Percentiles rank a stretch among this genome's conserved stretches.
Evolutionary conservation across 441 rosid species (phyloP).

Genomic region (Bocquillonia castaneifolia): DNA sequence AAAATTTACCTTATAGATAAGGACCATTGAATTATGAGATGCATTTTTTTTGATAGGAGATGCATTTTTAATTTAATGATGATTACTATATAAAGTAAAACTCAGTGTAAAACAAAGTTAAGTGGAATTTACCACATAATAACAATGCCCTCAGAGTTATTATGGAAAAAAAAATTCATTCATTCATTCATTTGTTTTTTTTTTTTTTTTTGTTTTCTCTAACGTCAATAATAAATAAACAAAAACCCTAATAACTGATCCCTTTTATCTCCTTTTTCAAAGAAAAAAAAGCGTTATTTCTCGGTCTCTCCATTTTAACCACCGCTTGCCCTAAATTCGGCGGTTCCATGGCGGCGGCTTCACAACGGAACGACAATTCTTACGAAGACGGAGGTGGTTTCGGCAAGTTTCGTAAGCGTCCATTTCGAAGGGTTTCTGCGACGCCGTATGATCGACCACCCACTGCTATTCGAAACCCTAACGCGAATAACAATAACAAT

Average conservation of each 20-base stretch:
- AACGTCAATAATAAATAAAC: constrained; percentile 8
- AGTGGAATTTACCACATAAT: too few species aligned
- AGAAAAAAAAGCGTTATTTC: too few species aligned
- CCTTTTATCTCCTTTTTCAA: constrained; percentile 6
- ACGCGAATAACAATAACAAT: constrained; percentile 18
- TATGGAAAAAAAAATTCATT: too few species aligned
- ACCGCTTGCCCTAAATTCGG: constrained; percentile 10
- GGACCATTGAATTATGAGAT: too few species aligned
- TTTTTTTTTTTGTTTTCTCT: background rate
- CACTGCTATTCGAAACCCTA: constrained; percentile 39
- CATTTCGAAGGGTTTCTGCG: constrained; percentile 41
- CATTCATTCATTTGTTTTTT: too few species aligned
- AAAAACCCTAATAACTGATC: constrained; percentile 25
- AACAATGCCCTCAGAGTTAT: too few species aligned
- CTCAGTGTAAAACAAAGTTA: too few species aligned
- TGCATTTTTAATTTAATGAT: too few species aligned
- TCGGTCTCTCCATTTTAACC: background rate
- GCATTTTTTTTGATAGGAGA: too few species aligned
- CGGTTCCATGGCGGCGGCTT: constrained; percentile 60
- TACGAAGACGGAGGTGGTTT: constrained; percentile 55
- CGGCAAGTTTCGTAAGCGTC: constrained; percentile 71
- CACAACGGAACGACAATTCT: constrained; percentile 46
- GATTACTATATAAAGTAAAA: too few species aligned
- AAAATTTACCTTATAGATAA: too few species aligned
- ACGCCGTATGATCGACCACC: constrained; percentile 85